Conservation (phyloP, 2,329 filamentous ascomycete genomes). For the Torrubiella hemipterigena region DNA sequence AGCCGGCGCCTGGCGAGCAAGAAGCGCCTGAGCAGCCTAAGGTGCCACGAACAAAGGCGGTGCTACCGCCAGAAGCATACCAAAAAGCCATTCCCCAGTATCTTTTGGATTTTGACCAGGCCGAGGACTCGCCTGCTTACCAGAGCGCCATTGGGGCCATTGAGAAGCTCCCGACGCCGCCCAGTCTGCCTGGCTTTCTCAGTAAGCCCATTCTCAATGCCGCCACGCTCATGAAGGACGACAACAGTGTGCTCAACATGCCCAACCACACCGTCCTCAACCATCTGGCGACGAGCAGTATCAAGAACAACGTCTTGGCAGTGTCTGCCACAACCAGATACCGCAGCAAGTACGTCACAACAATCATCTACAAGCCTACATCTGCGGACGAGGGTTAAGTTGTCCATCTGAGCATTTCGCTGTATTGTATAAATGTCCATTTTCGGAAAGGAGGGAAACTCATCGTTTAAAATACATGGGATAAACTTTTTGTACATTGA, state of each 20-base stretch:
- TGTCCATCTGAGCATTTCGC: not conserved
- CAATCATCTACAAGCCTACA: slow-evolving; percentile 93
- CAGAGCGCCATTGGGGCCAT: slow-evolving; percentile 64
- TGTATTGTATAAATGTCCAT: too few species aligned
- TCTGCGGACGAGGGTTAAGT: slow-evolving; percentile 34
- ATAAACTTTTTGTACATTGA: too few species aligned
- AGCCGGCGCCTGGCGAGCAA: slow-evolving; percentile 17
- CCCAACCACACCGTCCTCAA: slow-evolving; percentile 96
- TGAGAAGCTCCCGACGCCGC: slow-evolving; percentile 70
- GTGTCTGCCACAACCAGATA: slow-evolving; percentile 97
- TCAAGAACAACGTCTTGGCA: slow-evolving; percentile 90
- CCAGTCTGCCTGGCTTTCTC: slow-evolving; percentile 78
- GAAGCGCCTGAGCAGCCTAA: slow-evolving; percentile 26
- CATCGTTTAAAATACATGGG: too few species aligned
- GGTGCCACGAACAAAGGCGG: slow-evolving; percentile 41
- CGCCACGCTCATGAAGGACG: slow-evolving; percentile 86
- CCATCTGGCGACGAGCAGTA: slow-evolving; percentile 92
- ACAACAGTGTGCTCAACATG: slow-evolving; percentile 93
- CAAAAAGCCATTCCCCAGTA: slow-evolving; percentile 70
- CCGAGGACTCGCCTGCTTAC: slow-evolving; percentile 66
- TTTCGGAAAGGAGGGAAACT: too few species aligned
- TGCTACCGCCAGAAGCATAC: slow-evolving; percentile 48
- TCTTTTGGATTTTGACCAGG: slow-evolving; percentile 73
- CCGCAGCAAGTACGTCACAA: slow-evolving; percentile 96
- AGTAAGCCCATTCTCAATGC: slow-evolving; percentile 92